These are phyloP conservation scores for Metschnikowia similis DNA, from an alignment of 805 yeast species.

Conservation along the genomic window DNA sequence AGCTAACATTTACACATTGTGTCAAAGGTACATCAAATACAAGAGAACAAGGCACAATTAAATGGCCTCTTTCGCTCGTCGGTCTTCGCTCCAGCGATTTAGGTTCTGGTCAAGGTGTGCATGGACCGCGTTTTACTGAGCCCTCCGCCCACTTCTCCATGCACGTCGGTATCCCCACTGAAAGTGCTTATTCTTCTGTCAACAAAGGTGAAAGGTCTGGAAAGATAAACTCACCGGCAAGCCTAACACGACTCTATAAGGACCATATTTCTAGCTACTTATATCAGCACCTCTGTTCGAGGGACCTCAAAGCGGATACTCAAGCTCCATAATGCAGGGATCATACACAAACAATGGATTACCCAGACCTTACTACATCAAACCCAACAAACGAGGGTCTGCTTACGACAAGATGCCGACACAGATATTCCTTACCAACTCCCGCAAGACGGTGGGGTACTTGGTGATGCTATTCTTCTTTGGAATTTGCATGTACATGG, in stretches of 20 bases:
- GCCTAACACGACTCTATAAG: neutral
- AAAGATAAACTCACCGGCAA: neutral
- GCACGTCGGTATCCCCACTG: neutral
- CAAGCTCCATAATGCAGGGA: constrained; percentile 37
- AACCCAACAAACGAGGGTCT: constrained; percentile 34
- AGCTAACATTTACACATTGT: no score
- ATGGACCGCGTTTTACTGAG: neutral
- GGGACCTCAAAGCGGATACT: neutral
- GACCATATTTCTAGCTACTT: no score
- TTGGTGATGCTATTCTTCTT: constrained; percentile 29
- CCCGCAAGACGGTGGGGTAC: constrained; percentile 37
- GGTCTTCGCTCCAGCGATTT: neutral
- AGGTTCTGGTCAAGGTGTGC: neutral
- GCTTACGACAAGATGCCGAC: constrained; percentile 33
- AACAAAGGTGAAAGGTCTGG: neutral
- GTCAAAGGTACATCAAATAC: neutral
- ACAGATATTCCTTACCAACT: constrained; percentile 32
- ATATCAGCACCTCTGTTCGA: neutral
- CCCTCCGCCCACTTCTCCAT: neutral
- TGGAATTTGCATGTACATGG: constrained; percentile 32
- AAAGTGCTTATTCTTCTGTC: neutral
- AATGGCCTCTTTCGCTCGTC: neutral
- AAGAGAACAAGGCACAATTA: no score
- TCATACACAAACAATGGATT: constrained; percentile 38
- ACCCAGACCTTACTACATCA: constrained; percentile 46